phyloP scores from a whole-genome alignment of 306 rosid genomes.

The Prunus armeniaca region DNA sequence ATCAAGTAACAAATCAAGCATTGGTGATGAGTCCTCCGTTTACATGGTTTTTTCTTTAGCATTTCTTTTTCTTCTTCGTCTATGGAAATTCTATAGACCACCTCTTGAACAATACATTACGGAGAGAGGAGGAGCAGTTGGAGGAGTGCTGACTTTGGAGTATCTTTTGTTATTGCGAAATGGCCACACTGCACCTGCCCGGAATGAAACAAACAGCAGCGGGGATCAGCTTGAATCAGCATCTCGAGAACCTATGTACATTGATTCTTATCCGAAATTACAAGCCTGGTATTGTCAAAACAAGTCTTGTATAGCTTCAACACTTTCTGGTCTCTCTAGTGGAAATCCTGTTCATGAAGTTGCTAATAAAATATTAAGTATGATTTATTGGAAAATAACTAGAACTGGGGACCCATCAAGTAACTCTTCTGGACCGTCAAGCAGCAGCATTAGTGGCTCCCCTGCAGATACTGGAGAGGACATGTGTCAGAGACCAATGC shows the following conservation, averaged over 20 bases:
- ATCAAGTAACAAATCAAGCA: conserved; percentile 29
- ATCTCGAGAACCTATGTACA: conserved; percentile 38
- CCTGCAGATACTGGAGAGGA: conserved; percentile 50
- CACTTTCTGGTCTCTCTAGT: conserved; percentile 56
- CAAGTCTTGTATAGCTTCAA: conserved; percentile 61
- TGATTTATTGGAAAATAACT: conserved; percentile 64
- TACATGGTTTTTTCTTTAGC: conserved; percentile 74
- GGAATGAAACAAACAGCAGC: conserved; percentile 38
- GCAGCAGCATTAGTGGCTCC: conserved; percentile 45
- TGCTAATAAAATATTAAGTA: conserved; percentile 57
- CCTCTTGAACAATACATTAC: conserved; percentile 60
- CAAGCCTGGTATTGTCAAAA: conserved; percentile 68
- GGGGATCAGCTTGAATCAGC: conserved; percentile 32
- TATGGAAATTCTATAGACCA: conserved; percentile 75
- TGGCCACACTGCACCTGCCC: conserved; percentile 32
- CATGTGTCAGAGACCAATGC: conserved; percentile 50
- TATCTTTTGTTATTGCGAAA: conserved; percentile 68
- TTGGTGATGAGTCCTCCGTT: conserved; percentile 46
- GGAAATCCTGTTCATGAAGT: conserved; percentile 67
- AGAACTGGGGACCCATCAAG: conserved; percentile 45
- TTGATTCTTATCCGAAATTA: conserved; percentile 70
- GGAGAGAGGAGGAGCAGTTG: conserved; percentile 53
- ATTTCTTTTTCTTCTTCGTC: conserved; percentile 66
- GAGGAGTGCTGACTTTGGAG: conserved; percentile 59
- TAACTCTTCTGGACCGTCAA: conserved; percentile 37